phyloP scores from a whole-genome alignment of 2,329 filamentous ascomycete genomes.

The Neophaeococcomyces aloes region DNA sequence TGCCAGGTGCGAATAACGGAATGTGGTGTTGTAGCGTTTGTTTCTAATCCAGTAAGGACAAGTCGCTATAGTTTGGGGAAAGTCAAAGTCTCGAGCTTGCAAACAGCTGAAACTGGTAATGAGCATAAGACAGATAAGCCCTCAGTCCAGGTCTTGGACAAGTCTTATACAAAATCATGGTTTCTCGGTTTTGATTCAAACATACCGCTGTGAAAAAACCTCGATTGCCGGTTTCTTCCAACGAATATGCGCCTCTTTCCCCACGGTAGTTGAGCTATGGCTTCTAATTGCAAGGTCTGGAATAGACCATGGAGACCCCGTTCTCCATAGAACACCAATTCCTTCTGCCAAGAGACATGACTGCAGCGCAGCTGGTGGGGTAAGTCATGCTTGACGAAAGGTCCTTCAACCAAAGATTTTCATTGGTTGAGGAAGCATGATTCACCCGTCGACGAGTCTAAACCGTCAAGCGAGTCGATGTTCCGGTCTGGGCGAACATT shows the following conservation, averaged over 20 bases:
- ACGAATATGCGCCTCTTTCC: neutral
- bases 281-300: neutral
- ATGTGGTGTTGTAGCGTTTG: neutral
- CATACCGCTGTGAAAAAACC: neutral
- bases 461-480: too few species aligned
- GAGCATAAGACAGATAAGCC: neutral
- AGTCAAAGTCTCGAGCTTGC: neutral
- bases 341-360: neutral
- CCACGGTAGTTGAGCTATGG: neutral
- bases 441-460: too few species aligned
- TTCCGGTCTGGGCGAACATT: too few species aligned
- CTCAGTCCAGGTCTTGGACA: neutral
- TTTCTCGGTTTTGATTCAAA: neutral
- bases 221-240: neutral
- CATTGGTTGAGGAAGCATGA: too few species aligned
- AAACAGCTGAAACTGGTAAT: neutral
- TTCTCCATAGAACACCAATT: too few species aligned
- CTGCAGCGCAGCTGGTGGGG: constrained; percentile 1
- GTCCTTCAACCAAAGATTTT: too few species aligned
- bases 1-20: neutral
- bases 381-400: neutral
- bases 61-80: constrained; percentile 1
- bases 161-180: neutral
- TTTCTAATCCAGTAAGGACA: neutral
- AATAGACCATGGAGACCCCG: neutral